Percentiles rank a stretch among this genome's conserved stretches.
Evolutionary conservation across 768 basidiomycete species (phyloP).

Genomic region (Suillus fuscotomentosus): DNA sequence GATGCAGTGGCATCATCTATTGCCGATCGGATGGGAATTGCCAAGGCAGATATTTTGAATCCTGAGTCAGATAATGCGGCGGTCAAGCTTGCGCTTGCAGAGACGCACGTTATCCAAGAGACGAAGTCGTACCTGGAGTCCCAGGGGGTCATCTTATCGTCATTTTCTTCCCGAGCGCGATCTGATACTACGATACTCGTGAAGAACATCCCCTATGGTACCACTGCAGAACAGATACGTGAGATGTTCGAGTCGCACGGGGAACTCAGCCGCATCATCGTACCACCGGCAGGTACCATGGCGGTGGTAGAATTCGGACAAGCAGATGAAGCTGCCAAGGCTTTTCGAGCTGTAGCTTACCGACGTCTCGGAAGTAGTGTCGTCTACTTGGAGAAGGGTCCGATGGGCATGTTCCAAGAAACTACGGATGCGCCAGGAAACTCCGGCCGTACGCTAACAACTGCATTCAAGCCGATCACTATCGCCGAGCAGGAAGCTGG

Average conservation of each 20-base stretch:
- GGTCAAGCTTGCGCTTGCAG: slow-evolving; percentile 93
- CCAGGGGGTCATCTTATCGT: slow-evolving; percentile 63
- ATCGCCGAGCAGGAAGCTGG: slow-evolving; percentile 42
- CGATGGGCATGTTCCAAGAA: slow-evolving; percentile 76
- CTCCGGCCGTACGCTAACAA: slow-evolving; percentile 14
- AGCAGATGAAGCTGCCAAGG: slow-evolving; percentile 65
- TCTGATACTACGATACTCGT: slow-evolving; percentile 87
- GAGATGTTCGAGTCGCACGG: slow-evolving; percentile 81
- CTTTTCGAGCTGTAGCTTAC: slow-evolving; percentile 83
- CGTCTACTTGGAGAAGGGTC: slow-evolving; percentile 92
- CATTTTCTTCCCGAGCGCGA: slow-evolving; percentile 50
- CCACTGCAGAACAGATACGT: slow-evolving; percentile 69
- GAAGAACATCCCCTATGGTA: slow-evolving; percentile 96
- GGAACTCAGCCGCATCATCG: slow-evolving; percentile 62
- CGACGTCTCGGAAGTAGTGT: slow-evolving; percentile 85
- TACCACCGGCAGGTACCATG: slow-evolving; percentile 92
- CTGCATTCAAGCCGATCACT: slow-evolving; percentile 33
- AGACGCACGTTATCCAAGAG: slow-evolving; percentile 94
- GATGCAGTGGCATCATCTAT: slow-evolving; percentile 93
- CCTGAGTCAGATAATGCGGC: slow-evolving; percentile 80
- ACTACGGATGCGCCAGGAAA: slow-evolving; percentile 20
- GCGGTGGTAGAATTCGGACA: slow-evolving; percentile 88
- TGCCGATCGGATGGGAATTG: slow-evolving; percentile 82
- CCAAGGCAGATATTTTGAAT: slow-evolving; percentile 87
- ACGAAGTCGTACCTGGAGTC: slow-evolving; percentile 88